Conservation (phyloP, 2,329 filamentous ascomycete species). For the Teratosphaeria destructans region DNA sequence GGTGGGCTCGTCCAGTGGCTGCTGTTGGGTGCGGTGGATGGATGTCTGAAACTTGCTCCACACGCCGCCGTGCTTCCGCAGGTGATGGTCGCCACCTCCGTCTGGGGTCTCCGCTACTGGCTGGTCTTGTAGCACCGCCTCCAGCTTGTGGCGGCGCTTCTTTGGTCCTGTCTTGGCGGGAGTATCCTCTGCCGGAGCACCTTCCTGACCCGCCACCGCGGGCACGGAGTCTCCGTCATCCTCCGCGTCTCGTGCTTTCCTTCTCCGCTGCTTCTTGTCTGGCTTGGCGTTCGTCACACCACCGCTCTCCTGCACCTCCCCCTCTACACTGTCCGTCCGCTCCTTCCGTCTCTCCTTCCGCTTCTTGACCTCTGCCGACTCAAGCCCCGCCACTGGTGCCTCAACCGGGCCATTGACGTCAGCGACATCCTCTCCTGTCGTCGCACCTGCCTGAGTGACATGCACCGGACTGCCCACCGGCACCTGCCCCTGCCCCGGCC, state of each 20-base stretch:
- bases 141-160: slow-evolving; percentile 36
- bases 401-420: neutral
- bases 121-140: slow-evolving; percentile 13
- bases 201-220: neutral
- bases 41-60: slow-evolving; percentile 37
- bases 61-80: slow-evolving; percentile 26
- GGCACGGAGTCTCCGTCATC: neutral
- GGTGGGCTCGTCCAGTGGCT: neutral
- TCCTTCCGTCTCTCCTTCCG: slow-evolving; percentile 46
- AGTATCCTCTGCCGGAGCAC: neutral
- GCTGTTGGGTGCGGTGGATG: slow-evolving; percentile 3
- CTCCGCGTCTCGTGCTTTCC: neutral
- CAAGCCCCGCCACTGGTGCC: neutral
- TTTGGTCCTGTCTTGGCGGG: slow-evolving; percentile 28
- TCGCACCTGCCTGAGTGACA: neutral
- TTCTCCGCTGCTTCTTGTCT: neutral
- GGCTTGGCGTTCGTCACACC: neutral
- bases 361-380: slow-evolving; percentile 26
- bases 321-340: neutral
- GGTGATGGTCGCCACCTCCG: slow-evolving; percentile 22
- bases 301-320: neutral
- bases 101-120: slow-evolving; percentile 11
- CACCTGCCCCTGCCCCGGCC: neutral
- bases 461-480: neutral
- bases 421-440: neutral